phyloP scores from a whole-genome alignment of 805 yeast species.

The Pichia cabralensis region DNA sequence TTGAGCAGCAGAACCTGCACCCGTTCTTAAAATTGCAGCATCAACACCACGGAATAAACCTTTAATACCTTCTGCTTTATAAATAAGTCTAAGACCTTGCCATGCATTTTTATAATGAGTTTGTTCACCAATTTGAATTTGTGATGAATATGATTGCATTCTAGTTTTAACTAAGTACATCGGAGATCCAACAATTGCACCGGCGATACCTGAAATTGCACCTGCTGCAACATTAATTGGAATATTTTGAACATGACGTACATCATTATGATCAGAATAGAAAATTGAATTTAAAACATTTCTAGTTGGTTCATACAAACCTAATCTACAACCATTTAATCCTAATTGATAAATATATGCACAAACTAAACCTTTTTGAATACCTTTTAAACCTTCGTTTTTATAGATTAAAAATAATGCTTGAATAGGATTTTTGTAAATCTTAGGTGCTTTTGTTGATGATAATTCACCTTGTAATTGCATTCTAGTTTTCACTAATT shows the following conservation, averaged over 20 bases:
- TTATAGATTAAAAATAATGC: constrained; percentile 62
- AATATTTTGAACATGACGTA: constrained; percentile 38
- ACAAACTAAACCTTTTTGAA: constrained; percentile 81
- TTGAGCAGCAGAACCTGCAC: constrained; percentile 93
- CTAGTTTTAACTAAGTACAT: constrained; percentile 87
- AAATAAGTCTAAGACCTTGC: constrained; percentile 60
- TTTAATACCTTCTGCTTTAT: constrained; percentile 54
- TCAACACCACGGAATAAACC: constrained; percentile 89
- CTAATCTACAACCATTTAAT: constrained; percentile 88
- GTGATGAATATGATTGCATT: constrained; percentile 82
- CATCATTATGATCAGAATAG: constrained; percentile 37
- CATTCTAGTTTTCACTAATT: constrained; percentile 90
- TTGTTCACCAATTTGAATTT: constrained; percentile 76
- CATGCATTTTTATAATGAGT: constrained; percentile 67
- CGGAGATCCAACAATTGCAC: constrained; percentile 87
- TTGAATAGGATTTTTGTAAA: constrained; percentile 78
- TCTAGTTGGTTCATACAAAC: constrained; percentile 86
- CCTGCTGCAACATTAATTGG: constrained; percentile 71
- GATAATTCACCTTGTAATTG: constrained; percentile 90
- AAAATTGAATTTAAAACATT: constrained; percentile 42
- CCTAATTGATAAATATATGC: constrained; percentile 89
- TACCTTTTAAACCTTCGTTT: constrained; percentile 79
- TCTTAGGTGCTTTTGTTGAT: constrained; percentile 35
- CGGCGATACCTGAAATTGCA: constrained; percentile 75
- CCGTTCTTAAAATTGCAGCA: constrained; percentile 90